Conservation (phyloP, 169 alveolate genomes). For the Hammondia hammondi region DNA sequence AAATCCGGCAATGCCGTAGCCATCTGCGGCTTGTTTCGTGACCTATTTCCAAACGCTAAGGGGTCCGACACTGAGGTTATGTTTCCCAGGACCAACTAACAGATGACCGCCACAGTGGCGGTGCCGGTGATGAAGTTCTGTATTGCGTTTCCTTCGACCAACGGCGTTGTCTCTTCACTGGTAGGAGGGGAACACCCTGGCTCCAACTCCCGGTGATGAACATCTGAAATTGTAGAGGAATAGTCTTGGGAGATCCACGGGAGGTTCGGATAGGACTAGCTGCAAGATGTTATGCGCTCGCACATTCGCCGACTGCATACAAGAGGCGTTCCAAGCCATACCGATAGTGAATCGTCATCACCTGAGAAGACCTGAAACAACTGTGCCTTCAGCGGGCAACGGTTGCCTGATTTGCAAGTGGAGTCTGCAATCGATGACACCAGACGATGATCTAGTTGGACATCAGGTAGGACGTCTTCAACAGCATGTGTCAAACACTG, state of each 20-base stretch:
- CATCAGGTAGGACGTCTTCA: not conserved
- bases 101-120: not conserved
- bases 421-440: not conserved
- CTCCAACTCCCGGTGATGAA: not conserved
- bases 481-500: not conserved
- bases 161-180: slow-evolving; percentile 4
- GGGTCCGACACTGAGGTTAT: no score
- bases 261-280: not conserved
- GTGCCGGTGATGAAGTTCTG: not conserved
- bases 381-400: slow-evolving; percentile 6
- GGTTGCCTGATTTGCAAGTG: not conserved
- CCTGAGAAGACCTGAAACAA: no score
- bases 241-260: not conserved
- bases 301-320: not conserved
- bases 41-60: no score
- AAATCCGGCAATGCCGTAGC: no score
- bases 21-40: no score
- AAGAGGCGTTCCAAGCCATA: not conserved
- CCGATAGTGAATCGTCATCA: not conserved
- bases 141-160: not conserved
- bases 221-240: not conserved
- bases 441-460: slow-evolving; percentile 14
- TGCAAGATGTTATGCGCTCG: not conserved
- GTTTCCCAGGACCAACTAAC: not conserved
- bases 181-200: not conserved